A percentile compares a stretch with the other conserved stretches of the same genome.
phyloP scores from a whole-genome alignment of 2,329 filamentous ascomycete genomes.

The Aspergillus intermedius region DNA sequence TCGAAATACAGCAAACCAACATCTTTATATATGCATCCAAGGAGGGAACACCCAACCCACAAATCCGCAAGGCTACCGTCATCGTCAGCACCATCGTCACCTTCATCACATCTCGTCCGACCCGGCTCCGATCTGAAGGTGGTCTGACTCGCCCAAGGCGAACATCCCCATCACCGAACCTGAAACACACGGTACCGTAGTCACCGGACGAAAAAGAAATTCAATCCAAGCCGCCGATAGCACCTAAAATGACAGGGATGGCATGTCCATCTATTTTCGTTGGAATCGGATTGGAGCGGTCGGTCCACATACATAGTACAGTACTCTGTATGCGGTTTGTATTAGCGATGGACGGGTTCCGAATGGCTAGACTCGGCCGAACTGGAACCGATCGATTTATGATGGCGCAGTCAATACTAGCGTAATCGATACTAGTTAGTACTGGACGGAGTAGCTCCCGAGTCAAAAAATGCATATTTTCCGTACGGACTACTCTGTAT shows the following conservation, averaged over 20 bases:
- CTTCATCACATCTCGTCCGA: background rate
- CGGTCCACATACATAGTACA: background rate
- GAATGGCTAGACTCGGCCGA: background rate
- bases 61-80: background rate
- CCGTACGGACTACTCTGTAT: background rate
- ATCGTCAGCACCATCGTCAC: background rate
- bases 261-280: background rate
- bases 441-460: background rate
- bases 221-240: background rate
- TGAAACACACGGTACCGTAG: constrained; percentile 1
- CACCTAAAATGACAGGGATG: background rate
- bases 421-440: too few species aligned
- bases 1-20: background rate
- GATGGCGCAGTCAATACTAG: background rate
- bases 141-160: background rate
- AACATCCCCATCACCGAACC: background rate
- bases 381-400: background rate
- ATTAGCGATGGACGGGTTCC: background rate
- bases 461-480: background rate
- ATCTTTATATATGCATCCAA: background rate
- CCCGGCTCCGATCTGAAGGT: background rate
- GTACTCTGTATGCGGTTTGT: background rate
- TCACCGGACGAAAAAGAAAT: background rate
- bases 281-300: background rate
- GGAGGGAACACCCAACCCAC: background rate